Percentiles rank a stretch among this genome's conserved stretches.
Evolutionary conservation across 2,329 filamentous ascomycete species (phyloP).

Genomic region (Laburnicola sp.): DNA sequence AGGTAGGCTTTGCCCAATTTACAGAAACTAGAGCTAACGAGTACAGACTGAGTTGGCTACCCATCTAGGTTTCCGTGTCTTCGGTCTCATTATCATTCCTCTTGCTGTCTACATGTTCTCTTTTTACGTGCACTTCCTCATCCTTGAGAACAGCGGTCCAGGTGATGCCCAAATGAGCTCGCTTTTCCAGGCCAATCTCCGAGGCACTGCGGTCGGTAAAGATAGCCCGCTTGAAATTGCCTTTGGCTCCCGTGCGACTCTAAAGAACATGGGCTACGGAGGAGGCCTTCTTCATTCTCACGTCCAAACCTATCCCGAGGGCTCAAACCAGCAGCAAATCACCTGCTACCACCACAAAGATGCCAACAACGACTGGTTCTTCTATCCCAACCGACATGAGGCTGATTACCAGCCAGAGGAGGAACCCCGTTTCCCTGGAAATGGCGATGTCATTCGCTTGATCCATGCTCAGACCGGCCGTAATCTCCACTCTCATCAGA

Average conservation of each 20-base stretch:
- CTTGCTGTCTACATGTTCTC: slow-evolving; percentile 92
- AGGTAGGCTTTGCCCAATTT: slow-evolving; percentile 52
- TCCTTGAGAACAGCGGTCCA: slow-evolving; percentile 89
- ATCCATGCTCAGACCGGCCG: slow-evolving; percentile 95
- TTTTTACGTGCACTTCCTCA: slow-evolving; percentile 91
- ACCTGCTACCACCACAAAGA: slow-evolving; percentile 99
- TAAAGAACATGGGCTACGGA: slow-evolving; percentile 99
- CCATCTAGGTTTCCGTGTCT: slow-evolving; percentile 77
- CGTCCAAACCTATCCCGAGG: slow-evolving; percentile 93
- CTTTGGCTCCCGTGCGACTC: slow-evolving; percentile 81
- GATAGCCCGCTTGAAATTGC: slow-evolving; percentile 93
- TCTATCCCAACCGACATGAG: slow-evolving; percentile 87
- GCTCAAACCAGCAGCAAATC: slow-evolving; percentile 91
- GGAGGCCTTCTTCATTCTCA: slow-evolving; percentile 95
- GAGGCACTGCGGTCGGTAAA: slow-evolving; percentile 89
- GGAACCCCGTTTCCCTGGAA: slow-evolving; percentile 72
- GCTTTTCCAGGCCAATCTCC: slow-evolving; percentile 95
- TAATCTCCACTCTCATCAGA: slow-evolving; percentile 92
- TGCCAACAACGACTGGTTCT: slow-evolving; percentile 99
- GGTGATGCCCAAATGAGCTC: slow-evolving; percentile 99
- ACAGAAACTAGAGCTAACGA: slow-evolving; percentile 24
- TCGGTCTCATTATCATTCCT: slow-evolving; percentile 86
- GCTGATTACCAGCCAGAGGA: slow-evolving; percentile 71
- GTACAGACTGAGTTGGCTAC: slow-evolving; percentile 66
- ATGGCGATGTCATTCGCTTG: slow-evolving; percentile 78